phyloP scores from a whole-genome alignment of 768 basidiomycete genomes.

The Boletus pseudo-olivaceus region DNA sequence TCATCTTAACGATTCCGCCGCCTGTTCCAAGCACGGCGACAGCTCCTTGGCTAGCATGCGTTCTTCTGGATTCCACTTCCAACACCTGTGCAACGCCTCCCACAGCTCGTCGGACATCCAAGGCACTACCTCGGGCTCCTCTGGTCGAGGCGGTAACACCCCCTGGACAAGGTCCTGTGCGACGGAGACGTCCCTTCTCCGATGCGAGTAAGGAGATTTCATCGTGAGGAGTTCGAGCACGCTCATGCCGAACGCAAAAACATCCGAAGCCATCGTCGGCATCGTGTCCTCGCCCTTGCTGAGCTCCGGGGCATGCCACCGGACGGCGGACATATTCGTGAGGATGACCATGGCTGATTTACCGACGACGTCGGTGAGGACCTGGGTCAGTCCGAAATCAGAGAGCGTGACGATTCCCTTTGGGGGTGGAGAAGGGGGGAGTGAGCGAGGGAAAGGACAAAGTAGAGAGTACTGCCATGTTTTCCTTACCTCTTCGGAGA shows the following conservation, averaged over 20 bases:
- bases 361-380: conserved; percentile 56
- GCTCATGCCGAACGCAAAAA: conserved; percentile 60
- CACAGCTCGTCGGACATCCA: conserved; percentile 50
- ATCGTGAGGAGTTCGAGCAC: conserved; percentile 57
- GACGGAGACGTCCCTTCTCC: conserved; percentile 48
- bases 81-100: conserved; percentile 44
- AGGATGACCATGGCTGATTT: conserved; percentile 44
- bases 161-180: conserved; percentile 41
- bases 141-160: conserved; percentile 43
- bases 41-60: conserved; percentile 43
- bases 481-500: conserved; percentile 42
- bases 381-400: conserved; percentile 63
- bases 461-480: neutral
- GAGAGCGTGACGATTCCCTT: conserved; percentile 52
- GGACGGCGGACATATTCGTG: conserved; percentile 43
- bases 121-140: conserved; percentile 25
- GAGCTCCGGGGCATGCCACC: conserved; percentile 64
- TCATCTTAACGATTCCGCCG: conserved; percentile 4
- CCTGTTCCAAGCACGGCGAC: conserved; percentile 9
- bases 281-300: conserved; percentile 40
- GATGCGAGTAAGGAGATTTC: conserved; percentile 46
- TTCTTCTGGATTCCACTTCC: conserved; percentile 36
- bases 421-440: conserved; percentile 15
- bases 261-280: conserved; percentile 48
- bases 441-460: neutral